Conservation (phyloP, 2,329 filamentous ascomycete genomes). For the Acrocalymma vagum region DNA sequence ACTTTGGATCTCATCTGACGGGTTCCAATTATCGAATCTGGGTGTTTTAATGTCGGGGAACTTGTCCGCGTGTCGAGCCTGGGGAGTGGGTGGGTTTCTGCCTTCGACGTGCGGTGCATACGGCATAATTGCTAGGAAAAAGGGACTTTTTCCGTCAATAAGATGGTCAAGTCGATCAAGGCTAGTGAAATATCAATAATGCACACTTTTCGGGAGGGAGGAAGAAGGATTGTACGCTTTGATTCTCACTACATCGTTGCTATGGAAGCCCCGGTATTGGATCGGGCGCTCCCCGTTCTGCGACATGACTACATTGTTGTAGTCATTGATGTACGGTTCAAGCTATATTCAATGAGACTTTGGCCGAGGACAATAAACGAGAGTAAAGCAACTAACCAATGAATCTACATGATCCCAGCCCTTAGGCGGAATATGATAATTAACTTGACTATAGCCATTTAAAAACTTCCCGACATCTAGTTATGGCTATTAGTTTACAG, state of each 20-base stretch:
- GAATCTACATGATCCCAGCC: constrained; percentile 34
- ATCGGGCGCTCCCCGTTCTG: constrained; percentile 25
- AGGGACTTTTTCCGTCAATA: constrained; percentile 42
- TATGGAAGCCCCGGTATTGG: constrained; percentile 30
- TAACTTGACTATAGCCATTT: constrained; percentile 66
- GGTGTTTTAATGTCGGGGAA: constrained; percentile 14
- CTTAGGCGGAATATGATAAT: constrained; percentile 60
- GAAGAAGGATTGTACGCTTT: constrained; percentile 22
- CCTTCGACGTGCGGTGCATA: constrained; percentile 65
- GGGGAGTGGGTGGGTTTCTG: constrained; percentile 10
- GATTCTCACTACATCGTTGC: constrained; percentile 31
- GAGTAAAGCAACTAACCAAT: too few species aligned
- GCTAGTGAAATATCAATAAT: not conserved
- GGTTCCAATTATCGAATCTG: constrained; percentile 63
- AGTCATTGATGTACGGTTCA: constrained; percentile 37
- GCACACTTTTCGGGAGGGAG: not conserved
- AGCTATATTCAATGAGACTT: too few species aligned
- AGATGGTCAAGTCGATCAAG: constrained; percentile 24
- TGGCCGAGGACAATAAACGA: too few species aligned
- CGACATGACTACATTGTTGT: constrained; percentile 34
- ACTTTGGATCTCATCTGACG: constrained; percentile 43
- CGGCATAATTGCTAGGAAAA: constrained; percentile 72
- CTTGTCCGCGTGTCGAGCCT: constrained; percentile 16
- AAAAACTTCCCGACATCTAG: constrained; percentile 70
- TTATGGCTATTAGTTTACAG: not conserved